phyloP scores from a whole-genome alignment of 257 asterid genomes.

The Penstemon eatonii region DNA sequence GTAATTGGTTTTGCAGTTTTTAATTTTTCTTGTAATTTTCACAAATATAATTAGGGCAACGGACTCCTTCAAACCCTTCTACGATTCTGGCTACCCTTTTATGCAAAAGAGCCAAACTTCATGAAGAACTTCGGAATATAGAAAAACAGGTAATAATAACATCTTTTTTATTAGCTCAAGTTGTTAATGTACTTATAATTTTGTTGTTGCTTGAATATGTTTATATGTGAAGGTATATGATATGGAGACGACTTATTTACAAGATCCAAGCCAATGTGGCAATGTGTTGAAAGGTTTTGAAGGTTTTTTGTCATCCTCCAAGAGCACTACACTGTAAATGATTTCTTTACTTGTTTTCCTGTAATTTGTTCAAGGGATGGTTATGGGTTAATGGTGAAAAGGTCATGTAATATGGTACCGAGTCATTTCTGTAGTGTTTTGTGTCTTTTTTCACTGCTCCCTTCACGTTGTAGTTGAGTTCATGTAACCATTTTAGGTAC shows the following conservation, averaged over 20 bases:
- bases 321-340: constrained; percentile 85
- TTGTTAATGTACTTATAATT: constrained; percentile 6
- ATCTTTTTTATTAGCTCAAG: constrained; percentile 1
- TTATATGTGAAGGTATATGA: constrained; percentile 69
- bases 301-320: constrained; percentile 92
- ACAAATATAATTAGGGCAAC: constrained; percentile 59
- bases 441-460: not conserved
- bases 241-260: constrained; percentile 95
- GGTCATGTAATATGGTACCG: not conserved
- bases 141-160: constrained; percentile 71
- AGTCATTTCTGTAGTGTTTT: not conserved
- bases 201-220: constrained; percentile 15
- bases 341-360: not conserved
- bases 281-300: constrained; percentile 99
- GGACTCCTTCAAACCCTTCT: constrained; percentile 72
- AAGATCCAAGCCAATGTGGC: constrained; percentile 99
- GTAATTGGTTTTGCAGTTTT: not conserved
- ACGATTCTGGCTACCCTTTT: constrained; percentile 66
- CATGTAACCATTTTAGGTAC: not conserved
- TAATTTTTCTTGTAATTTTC: not conserved
- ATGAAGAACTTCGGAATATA: constrained; percentile 82
- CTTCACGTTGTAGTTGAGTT: not conserved
- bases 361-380: not conserved
- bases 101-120: constrained; percentile 77
- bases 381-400: not conserved